Base-by-base conservation (phyloP, 148 eudicot species). In the Dianthus caryophyllus region DNA sequence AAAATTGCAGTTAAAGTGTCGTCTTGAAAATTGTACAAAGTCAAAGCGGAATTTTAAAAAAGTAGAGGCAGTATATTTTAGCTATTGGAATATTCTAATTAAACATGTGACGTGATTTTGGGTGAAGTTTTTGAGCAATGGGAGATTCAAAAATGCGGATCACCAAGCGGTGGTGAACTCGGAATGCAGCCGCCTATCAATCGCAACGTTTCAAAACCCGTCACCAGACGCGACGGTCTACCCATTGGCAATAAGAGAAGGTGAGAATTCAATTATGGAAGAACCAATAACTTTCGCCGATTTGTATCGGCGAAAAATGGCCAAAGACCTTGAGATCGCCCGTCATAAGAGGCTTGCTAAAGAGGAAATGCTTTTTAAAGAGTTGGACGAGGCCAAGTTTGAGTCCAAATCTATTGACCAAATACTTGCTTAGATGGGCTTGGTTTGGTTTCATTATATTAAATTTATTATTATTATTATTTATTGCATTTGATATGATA, bases 91-190 rank as follows among this genome's bases (percentile, higher is more conserved):
- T 13, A 41, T 41, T 33, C 38, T 33, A 2, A 33, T 33, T 33
- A 7, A 33, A 41, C 44, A 41, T 4, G 38, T 33, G 12, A 41
- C 12, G 5, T 41, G 10, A 3, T 41, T 41, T 50, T 33, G 47
- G 33, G 18, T 75, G 38, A 58, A 92, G 98, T 92, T 69, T 58
- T 54, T 92, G 69, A 92, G 98, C 95, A 93, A 93, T 31, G 98
- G 98, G 65, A 80, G 96, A 79, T 93, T 93, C 84, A 93, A 82
- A 86, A 89, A 90, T 20, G 98, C 98, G 1, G 96, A 93, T 62
- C 96, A 93, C 79, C 98, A 90, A 74, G 96, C 92, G 24, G 98
- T 86, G 14, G 98, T 89, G 72, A 89, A 89, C 90, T 87, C 96
- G 21, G 73, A 85, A 64, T 4, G 4, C 31, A 89, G 90, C 73